Evolutionary conservation across 257 asterid genomes (phyloP).

Genomic region (Euphrasia confusa): DNA sequence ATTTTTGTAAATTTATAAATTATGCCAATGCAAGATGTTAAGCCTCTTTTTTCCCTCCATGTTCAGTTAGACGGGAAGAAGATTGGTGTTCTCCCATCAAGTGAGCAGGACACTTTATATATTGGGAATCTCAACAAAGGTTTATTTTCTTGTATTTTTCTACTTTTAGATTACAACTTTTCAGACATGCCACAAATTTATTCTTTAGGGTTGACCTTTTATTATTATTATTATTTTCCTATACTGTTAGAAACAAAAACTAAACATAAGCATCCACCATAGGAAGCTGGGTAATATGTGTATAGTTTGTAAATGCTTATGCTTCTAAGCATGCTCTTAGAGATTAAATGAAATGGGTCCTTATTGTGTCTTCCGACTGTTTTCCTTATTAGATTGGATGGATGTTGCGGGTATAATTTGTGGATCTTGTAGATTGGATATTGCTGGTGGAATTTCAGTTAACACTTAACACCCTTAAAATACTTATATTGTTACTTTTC

Average conservation of each 20-base stretch:
- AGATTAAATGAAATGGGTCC: background rate
- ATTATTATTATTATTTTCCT: background rate
- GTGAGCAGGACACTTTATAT: constrained; percentile 67
- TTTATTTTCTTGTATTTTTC: constrained; percentile 30
- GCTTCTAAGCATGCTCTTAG: background rate
- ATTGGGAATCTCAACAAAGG: constrained; percentile 90
- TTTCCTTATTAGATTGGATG: background rate
- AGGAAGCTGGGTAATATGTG: constrained; percentile 11
- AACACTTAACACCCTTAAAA: background rate
- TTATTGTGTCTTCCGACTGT: background rate
- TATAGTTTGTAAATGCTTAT: background rate
- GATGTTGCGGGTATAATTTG: background rate
- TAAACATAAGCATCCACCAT: constrained; percentile 6
- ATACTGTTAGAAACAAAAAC: constrained; percentile 4
- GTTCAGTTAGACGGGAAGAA: constrained; percentile 78
- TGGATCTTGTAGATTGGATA: background rate
- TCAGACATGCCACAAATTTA: background rate
- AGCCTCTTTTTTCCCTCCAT: background rate
- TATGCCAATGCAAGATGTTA: background rate
- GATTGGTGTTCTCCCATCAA: constrained; percentile 81
- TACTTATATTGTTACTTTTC: background rate
- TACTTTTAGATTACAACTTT: constrained; percentile 11
- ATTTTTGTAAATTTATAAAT: too few relatives aligned
- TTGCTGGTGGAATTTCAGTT: background rate
- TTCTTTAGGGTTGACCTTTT: background rate